These are phyloP conservation scores for Aspergillus transmontanensis DNA, from an alignment of 2,329 filamentous ascomycete genomes.

Conservation along the genomic window DNA sequence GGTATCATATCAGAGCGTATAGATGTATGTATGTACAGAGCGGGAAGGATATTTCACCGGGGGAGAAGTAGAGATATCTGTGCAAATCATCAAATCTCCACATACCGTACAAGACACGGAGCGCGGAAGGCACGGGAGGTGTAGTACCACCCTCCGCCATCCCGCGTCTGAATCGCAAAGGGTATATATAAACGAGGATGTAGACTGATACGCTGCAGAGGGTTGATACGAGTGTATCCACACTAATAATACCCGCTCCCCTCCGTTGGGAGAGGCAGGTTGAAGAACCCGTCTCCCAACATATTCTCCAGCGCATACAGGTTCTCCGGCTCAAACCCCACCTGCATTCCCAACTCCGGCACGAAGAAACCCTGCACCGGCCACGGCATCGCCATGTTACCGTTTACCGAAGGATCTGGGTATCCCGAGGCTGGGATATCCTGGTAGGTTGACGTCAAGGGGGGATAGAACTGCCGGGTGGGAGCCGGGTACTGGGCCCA, in stretches of 20 bases:
- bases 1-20: not conserved
- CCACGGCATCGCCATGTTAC: conserved; percentile 20
- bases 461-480: conserved; percentile 14
- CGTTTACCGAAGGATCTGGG: conserved; percentile 16
- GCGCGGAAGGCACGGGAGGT: not conserved
- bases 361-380: conserved; percentile 25
- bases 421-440: conserved; percentile 17
- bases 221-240: not conserved
- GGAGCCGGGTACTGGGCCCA: conserved; percentile 7
- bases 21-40: not conserved
- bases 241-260: conserved; percentile 23
- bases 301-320: conserved; percentile 35
- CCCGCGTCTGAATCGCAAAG: not conserved
- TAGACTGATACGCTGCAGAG: not conserved
- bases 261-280: conserved; percentile 29
- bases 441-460: conserved; percentile 10
- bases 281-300: conserved; percentile 37
- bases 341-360: conserved; percentile 29
- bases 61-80: not conserved
- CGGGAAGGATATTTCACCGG: not conserved
- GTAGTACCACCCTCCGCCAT: not conserved
- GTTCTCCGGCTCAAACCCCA: conserved; percentile 31
- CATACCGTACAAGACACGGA: not conserved
- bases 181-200: not conserved
- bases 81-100: not conserved